Percentiles rank a stretch among this genome's conserved stretches.
Evolutionary conservation across 768 basidiomycete genomes (phyloP).

Genomic region (Rhodotorula toruloides): DNA sequence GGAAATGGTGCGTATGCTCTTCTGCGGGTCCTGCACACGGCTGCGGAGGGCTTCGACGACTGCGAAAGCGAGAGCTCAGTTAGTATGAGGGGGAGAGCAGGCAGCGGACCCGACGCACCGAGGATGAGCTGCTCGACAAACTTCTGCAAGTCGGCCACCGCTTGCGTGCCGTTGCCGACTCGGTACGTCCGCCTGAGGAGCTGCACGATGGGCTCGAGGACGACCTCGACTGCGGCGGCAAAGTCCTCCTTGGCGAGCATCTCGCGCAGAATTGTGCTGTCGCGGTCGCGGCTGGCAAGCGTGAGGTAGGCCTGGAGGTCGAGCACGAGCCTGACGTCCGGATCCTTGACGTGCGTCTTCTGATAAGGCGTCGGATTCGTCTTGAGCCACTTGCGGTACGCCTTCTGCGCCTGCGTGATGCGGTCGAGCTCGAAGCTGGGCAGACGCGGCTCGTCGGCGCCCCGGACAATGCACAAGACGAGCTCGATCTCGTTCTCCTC

Average conservation of each 20-base stretch:
- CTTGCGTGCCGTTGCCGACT: constrained; percentile 22
- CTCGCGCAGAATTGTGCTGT: constrained; percentile 19
- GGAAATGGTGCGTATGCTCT: constrained; percentile 32
- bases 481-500: constrained; percentile 32
- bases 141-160: constrained; percentile 16
- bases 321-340: constrained; percentile 36
- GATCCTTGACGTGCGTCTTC: constrained; percentile 19
- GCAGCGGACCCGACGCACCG: constrained; percentile 1
- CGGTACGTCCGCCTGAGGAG: constrained; percentile 24
- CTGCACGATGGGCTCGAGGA: constrained; percentile 20
- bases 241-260: constrained; percentile 33
- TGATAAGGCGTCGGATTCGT: constrained; percentile 10
- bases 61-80: background rate
- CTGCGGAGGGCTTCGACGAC: constrained; percentile 32
- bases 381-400: constrained; percentile 22
- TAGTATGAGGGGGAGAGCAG: background rate
- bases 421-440: constrained; percentile 25
- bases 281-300: constrained; percentile 22
- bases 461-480: constrained; percentile 37
- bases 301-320: constrained; percentile 29
- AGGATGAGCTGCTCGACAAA: constrained; percentile 35
- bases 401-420: constrained; percentile 5
- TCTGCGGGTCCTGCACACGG: constrained; percentile 35
- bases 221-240: constrained; percentile 28
- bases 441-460: constrained; percentile 34